These are phyloP conservation scores for Rosa persica DNA, from an alignment of 306 rosid species.

Conservation along the genomic window DNA sequence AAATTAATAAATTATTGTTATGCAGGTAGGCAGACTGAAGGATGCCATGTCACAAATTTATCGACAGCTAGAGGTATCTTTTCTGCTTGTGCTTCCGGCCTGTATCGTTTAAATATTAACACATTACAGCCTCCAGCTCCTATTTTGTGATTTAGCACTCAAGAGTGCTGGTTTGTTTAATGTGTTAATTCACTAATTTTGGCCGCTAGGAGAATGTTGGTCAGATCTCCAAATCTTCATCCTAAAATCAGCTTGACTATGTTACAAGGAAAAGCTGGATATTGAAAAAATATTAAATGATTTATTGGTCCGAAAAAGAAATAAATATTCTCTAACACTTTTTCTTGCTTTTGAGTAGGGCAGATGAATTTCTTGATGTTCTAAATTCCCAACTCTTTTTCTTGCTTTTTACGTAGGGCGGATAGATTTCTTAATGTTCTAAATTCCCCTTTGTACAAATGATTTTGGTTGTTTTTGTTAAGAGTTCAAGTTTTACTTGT, in stretches of 20 bases:
- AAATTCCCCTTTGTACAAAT: not conserved
- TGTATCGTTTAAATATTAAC: not conserved
- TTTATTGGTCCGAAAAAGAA: not conserved
- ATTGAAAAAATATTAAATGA: not conserved
- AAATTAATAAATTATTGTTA: constrained; percentile 26
- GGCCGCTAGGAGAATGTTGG: not conserved
- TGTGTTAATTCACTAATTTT: not conserved
- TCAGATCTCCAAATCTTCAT: not conserved
- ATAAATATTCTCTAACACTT: not conserved
- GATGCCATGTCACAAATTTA: constrained; percentile 88
- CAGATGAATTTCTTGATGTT: not conserved
- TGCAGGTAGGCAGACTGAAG: constrained; percentile 81
- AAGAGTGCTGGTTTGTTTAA: not conserved
- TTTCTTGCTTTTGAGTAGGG: not conserved
- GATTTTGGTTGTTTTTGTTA: not conserved
- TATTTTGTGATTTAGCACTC: not conserved
- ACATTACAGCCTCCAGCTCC: not conserved
- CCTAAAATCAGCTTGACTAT: not conserved
- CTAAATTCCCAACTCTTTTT: not conserved
- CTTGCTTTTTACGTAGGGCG: not conserved
- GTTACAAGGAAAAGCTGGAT: not conserved
- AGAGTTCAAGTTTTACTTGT: not conserved
- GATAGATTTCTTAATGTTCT: not conserved
- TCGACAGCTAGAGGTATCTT: constrained; percentile 85
- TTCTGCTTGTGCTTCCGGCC: not conserved